Evolutionary conservation across 2,329 filamentous ascomycete species (phyloP).

Genomic region (Aspergillus sp.): DNA sequence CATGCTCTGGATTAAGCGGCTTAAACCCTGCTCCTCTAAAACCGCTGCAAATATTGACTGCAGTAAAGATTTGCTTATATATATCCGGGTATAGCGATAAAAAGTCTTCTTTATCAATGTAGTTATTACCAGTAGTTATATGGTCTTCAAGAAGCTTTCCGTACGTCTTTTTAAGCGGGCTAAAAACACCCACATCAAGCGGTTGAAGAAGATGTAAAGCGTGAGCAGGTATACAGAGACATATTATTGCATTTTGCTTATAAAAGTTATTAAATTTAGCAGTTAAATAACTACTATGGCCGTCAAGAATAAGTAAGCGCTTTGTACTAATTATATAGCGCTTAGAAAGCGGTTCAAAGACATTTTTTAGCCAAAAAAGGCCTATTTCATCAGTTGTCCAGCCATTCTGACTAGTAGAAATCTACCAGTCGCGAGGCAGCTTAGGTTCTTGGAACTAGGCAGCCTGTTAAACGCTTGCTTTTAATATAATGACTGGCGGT

Average conservation of each 20-base stretch:
- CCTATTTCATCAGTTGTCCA: not conserved
- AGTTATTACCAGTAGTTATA: conserved; percentile 1
- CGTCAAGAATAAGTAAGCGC: conserved; percentile 1
- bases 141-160: not conserved
- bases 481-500: not conserved
- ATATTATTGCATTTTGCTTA: conserved; percentile 4
- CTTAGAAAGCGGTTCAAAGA: not conserved
- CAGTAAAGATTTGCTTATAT: not conserved
- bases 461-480: not conserved
- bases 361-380: not conserved
- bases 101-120: not conserved
- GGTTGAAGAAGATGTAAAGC: conserved; percentile 3
- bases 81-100: not conserved
- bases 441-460: not conserved
- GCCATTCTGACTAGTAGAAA: not conserved
- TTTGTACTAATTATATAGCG: not conserved
- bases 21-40: conserved; percentile 2
- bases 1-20: not conserved
- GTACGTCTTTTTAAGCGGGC: conserved; percentile 3
- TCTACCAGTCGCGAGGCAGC: not conserved
- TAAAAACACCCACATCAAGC: conserved; percentile 4
- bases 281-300: conserved; percentile 3
- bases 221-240: conserved; percentile 2
- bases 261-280: conserved; percentile 1
- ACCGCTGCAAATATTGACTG: conserved; percentile 2